A percentile compares a stretch with the other conserved stretches of the same genome.
Evolutionary conservation across 176 grass and related monocot genomes (phyloP).

Genomic region (Themeda triandra): DNA sequence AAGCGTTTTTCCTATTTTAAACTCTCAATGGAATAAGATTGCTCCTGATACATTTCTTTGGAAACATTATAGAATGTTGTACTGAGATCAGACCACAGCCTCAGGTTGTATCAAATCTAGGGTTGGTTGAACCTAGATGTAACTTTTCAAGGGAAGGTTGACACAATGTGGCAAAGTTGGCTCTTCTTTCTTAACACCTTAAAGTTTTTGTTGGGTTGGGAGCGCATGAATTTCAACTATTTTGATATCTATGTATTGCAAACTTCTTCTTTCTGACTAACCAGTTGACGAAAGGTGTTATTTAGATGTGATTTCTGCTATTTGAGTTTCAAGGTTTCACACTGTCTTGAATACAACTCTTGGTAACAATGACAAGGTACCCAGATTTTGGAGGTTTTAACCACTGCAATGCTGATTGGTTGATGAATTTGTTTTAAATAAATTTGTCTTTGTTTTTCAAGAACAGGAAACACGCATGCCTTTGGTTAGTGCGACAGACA

Average conservation of each 20-base stretch:
- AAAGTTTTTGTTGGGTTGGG: background rate
- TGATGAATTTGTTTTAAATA: background rate
- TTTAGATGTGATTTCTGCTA: background rate
- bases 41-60: background rate
- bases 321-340: background rate
- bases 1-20: background rate
- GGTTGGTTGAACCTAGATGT: background rate
- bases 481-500: background rate
- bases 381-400: background rate
- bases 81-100: background rate
- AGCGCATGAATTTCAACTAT: background rate
- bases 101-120: background rate
- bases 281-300: background rate
- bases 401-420: background rate
- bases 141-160: background rate
- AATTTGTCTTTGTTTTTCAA: background rate
- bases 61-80: background rate
- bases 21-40: background rate
- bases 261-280: background rate
- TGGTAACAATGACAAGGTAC: background rate
- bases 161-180: background rate
- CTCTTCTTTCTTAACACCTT: background rate
- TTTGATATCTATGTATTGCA: background rate
- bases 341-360: background rate
- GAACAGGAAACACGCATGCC: background rate